Conservation (phyloP, 164 flowering plant species). For the Platanus orientalis region DNA sequence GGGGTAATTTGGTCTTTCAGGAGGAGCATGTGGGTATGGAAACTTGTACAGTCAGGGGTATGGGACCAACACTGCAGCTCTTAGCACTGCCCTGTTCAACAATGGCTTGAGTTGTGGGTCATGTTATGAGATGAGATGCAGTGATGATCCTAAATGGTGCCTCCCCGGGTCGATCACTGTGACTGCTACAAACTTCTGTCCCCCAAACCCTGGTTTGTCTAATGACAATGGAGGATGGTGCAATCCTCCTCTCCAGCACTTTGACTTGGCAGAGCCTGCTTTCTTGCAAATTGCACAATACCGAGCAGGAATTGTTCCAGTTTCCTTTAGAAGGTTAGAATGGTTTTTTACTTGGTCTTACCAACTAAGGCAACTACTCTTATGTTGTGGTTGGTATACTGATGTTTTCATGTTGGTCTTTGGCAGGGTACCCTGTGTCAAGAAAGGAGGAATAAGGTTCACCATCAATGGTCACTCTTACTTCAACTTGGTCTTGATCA, state of each 20-base stretch:
- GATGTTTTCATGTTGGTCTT: no score
- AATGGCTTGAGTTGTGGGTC: slow-evolving; percentile 44
- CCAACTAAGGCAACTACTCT: no score
- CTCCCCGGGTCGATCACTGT: slow-evolving; percentile 25
- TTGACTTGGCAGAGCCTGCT: slow-evolving; percentile 45
- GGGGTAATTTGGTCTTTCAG: not conserved
- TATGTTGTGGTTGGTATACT: no score
- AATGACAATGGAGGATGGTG: slow-evolving; percentile 44
- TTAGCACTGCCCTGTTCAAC: no score
- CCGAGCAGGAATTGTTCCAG: slow-evolving; percentile 44
- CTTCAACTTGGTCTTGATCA: slow-evolving; percentile 45
- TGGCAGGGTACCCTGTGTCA: slow-evolving; percentile 45
- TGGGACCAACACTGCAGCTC: slow-evolving; percentile 48
- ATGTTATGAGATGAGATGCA: slow-evolving; percentile 39
- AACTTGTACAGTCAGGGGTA: no score
- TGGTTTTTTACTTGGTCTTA: no score
- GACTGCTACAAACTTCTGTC: no score
- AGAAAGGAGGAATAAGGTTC: slow-evolving; percentile 54
- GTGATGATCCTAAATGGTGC: slow-evolving; percentile 40
- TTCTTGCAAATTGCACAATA: slow-evolving; percentile 42
- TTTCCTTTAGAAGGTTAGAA: slow-evolving; percentile 31
- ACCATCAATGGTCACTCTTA: no score
- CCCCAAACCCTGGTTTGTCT: slow-evolving; percentile 37
- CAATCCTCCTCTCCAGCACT: slow-evolving; percentile 49
- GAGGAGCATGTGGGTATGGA: no score